These are phyloP conservation scores for Wickerhamomyces sydowiorum DNA, from an alignment of 805 yeast genomes.

Conservation along the genomic window DNA sequence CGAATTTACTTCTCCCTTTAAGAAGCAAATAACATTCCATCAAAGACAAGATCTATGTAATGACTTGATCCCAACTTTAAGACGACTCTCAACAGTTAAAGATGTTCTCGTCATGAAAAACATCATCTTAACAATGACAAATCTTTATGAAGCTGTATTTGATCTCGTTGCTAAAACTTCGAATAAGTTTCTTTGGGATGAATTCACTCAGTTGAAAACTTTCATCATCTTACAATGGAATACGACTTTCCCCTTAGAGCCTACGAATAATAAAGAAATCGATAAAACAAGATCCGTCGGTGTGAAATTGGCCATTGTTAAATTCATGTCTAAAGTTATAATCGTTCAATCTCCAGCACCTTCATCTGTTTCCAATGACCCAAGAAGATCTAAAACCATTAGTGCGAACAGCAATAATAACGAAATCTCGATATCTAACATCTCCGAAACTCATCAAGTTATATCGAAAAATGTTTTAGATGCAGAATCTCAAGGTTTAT, in stretches of 20 bases:
- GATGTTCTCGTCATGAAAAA: conserved; percentile 30
- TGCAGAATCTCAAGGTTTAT: conserved; percentile 62
- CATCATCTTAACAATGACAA: conserved; percentile 33
- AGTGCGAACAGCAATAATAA: conserved; percentile 5
- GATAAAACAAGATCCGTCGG: conserved; percentile 44
- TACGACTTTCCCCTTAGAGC: conserved; percentile 46
- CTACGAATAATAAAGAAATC: conserved; percentile 14
- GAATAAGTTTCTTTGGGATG: conserved; percentile 44
- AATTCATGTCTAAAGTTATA: conserved; percentile 59
- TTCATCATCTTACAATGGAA: conserved; percentile 59
- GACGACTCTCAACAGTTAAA: conserved; percentile 8
- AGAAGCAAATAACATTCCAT: not conserved
- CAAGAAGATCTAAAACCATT: conserved; percentile 17
- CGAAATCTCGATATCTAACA: conserved; percentile 17
- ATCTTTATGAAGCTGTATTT: conserved; percentile 41
- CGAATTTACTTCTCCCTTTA: not conserved
- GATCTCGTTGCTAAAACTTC: conserved; percentile 38
- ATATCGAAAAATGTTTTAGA: conserved; percentile 50
- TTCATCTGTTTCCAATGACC: conserved; percentile 12
- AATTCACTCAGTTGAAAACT: conserved; percentile 48
- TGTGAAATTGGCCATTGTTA: conserved; percentile 62
- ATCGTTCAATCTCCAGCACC: conserved; percentile 44
- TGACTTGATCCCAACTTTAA: conserved; percentile 12
- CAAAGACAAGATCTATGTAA: conserved; percentile 13
- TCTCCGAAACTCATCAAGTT: conserved; percentile 51